Conservation (phyloP, 768 basidiomycete species). For the Gautieria morchelliformis region DNA sequence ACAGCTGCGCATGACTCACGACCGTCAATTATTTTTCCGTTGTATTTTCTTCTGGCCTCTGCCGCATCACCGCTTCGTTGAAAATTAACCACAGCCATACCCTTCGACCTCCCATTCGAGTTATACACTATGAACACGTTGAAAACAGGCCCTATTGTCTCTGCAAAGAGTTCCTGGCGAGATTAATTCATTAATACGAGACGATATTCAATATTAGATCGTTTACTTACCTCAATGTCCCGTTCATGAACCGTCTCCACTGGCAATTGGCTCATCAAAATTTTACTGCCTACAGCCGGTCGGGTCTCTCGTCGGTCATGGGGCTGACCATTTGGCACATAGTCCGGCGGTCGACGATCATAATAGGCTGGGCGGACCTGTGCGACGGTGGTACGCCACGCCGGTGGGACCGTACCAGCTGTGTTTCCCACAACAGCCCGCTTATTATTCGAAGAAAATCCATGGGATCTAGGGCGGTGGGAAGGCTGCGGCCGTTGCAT, state of each 20-base stretch:
- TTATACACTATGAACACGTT: constrained; percentile 69
- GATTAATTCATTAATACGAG: neutral
- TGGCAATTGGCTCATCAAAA: constrained; percentile 56
- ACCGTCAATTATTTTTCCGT: constrained; percentile 70
- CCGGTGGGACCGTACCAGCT: constrained; percentile 46
- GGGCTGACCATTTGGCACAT: neutral
- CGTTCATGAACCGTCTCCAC: constrained; percentile 51
- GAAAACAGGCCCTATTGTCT: constrained; percentile 62
- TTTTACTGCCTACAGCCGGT: constrained; percentile 43
- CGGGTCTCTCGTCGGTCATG: neutral
- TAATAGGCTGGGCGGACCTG: neutral
- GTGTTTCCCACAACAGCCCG: constrained; percentile 47
- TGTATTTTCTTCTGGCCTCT: constrained; percentile 55
- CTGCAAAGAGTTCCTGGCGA: constrained; percentile 59
- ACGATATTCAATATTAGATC: neutral
- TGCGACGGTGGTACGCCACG: constrained; percentile 37
- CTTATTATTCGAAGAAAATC: constrained; percentile 23
- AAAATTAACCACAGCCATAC: constrained; percentile 71
- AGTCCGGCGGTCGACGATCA: neutral
- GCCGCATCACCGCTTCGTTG: constrained; percentile 53
- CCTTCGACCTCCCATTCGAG: constrained; percentile 64
- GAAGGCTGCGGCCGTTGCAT: neutral
- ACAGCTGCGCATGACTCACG: constrained; percentile 24
- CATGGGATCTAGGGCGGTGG: constrained; percentile 2
- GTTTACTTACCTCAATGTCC: constrained; percentile 51